These are phyloP conservation scores for Persicaria maculosa DNA, from an alignment of 148 eudicot genomes.

Conservation along the genomic window DNA sequence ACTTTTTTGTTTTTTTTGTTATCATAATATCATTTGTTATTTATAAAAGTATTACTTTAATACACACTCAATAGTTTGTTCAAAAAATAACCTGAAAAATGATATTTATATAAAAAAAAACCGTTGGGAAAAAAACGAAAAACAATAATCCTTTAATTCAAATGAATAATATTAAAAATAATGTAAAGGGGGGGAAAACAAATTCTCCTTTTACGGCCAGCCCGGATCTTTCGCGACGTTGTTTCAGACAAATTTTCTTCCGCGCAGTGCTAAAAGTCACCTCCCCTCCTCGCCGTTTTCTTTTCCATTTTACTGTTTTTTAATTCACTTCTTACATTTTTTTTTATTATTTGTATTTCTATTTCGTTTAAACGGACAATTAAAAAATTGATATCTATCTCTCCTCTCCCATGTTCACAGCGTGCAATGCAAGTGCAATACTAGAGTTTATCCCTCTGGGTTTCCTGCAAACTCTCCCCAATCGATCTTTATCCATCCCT, in stretches of 20 bases:
- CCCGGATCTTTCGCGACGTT: constrained; percentile 16
- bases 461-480: not conserved
- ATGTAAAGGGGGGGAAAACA: not conserved
- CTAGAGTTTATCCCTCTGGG: constrained; percentile 9
- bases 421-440: not conserved
- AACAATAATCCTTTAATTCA: not conserved
- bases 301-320: not conserved
- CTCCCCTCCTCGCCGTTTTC: not conserved
- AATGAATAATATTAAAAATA: not conserved
- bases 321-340: not conserved
- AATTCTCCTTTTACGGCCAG: constrained; percentile 10
- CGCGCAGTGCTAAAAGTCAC: constrained; percentile 15
- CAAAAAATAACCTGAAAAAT: not conserved
- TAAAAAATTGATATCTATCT: not conserved
- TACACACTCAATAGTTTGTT: too few relatives aligned
- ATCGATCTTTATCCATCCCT: not conserved
- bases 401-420: not conserved
- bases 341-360: not conserved
- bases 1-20: too few relatives aligned
- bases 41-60: too few relatives aligned
- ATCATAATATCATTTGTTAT: too few relatives aligned
- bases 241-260: constrained; percentile 8
- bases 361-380: not conserved
- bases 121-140: not conserved
- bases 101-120: not conserved